These are phyloP conservation scores for Tetraselmis chui DNA, from an alignment of 139 green algal species.

Conservation along the genomic window DNA sequence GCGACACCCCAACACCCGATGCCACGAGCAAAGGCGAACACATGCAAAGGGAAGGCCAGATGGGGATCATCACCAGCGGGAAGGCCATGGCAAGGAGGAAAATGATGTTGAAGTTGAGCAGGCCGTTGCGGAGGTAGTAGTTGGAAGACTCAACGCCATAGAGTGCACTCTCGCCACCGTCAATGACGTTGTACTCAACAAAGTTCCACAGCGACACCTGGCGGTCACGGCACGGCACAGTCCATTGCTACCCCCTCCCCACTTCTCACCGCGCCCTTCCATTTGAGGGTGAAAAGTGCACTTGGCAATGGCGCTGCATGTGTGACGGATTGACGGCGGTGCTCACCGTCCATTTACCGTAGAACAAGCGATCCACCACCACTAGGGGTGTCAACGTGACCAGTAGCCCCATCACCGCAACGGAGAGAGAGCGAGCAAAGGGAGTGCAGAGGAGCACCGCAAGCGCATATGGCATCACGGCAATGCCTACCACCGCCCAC, in stretches of 20 bases:
- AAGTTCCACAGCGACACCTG: conserved; percentile 70
- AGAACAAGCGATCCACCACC: conserved; percentile 31
- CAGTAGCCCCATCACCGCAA: conserved; percentile 7
- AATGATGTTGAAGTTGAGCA: conserved; percentile 42
- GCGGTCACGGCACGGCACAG: background rate
- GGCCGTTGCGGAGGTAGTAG: conserved; percentile 73
- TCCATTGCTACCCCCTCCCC: too few species aligned
- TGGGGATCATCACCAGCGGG: too few species aligned
- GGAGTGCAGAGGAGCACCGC: conserved; percentile 26
- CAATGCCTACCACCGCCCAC: conserved; percentile 65
- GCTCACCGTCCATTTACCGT: conserved; percentile 45
- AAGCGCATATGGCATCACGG: conserved; percentile 52
- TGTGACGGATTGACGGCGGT: too few species aligned
- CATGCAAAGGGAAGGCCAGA: too few species aligned
- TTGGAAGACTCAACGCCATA: conserved; percentile 61
- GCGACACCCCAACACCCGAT: too few species aligned
- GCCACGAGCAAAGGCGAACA: too few species aligned
- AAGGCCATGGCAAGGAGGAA: conserved; percentile 6
- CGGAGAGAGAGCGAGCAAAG: conserved; percentile 15
- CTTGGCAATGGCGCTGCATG: too few species aligned
- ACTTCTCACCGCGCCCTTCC: too few species aligned
- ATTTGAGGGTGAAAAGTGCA: too few species aligned
- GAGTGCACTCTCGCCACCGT: conserved; percentile 57
- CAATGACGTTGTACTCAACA: conserved; percentile 61
- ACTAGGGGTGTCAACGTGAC: conserved; percentile 25